Evolutionary conservation across 2,329 filamentous ascomycete genomes (phyloP), one percentile per base, ranked within the genome.

Genomic region (Gaeumannomyces tritici): DNA sequence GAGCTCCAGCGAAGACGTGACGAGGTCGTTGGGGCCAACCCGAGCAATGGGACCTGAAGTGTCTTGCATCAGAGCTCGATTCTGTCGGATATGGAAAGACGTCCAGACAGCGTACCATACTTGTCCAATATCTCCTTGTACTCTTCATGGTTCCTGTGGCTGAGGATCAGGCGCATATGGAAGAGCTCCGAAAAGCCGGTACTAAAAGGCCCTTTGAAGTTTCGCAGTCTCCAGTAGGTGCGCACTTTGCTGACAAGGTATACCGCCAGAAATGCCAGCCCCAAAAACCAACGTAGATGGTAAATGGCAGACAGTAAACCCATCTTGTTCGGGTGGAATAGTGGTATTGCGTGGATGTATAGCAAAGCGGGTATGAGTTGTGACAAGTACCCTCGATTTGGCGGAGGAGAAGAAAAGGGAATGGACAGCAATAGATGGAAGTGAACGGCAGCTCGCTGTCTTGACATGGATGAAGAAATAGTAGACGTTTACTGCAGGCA

Each of bases 1-100:
- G 27, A 74, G 57, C 27, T 74, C 70, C n/a, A 71, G 69, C 62
- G 75, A 73, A 61, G 69, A 70, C 55, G 74, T 76, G 47, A 73
- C 67, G 55, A 76, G 64, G 59, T 71, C 70, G 63, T 73, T 72
- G 61, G 74, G 73, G 21, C 72, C 74, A 60, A 76, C 70, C 62
- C 74, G 71, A 31, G 71, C 72, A 24, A 75, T 69, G 15, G 71
- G 68, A 33, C 72, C 72, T 73, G 42, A 31, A 6, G 29, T 31
- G 26, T 28, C 33, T 12, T 18, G 3, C 42, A 15, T 42, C 47
- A 47, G 31, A 51, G 1, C 26, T 11, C 13, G 18, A 7, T 35
- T 9, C 3, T 1, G 21, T 24, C 4, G 15, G 13, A 13, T 6
- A 5, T 12, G 18, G 18, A 27, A 27, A 18, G 18, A 4, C 24